Evolutionary conservation across 345 rosid species (phyloP), one percentile per base, ranked within the genome.

Genomic region (Cardamine resedifolia): DNA sequence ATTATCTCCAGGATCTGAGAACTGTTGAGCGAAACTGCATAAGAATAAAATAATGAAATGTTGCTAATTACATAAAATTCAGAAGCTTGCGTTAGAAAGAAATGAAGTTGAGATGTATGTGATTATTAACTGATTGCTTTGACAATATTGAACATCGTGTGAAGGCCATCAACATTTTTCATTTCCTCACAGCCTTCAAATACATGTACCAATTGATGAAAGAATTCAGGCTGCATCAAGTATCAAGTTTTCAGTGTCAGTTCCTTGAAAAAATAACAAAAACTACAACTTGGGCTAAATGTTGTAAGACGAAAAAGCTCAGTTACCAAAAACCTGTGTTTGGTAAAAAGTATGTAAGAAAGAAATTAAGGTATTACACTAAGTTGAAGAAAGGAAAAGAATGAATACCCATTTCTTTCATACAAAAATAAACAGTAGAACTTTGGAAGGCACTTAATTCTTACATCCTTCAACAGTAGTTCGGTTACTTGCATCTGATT

Each of bases 11-110:
- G 86, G 61, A 95, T 84, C 80, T 83, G 90, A 80, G 83, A 80
- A 75, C 82, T 91, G 71, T 89, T 91, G 69, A 95, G 86, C 69
- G 87, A 77, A 81, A 95, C 99, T 95, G 90, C 86, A 61, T 19
- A 63, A 45, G 60, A 70, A 78, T 66, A 41, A 47, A 74, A 39
- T 64, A 4, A 74, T 80, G 48, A 57, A 50, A 68, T 64, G 62
- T 33, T 30, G 60, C 10, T 45, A 28, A 51, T 52, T 31, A 51
- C 64, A 76, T 34, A 11, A 68, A 21, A 10, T 39, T 63, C 61
- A 12, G 72, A 18, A 50, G 71, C 58, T 53, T 48, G 51, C 39
- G 50, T 57, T 71, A 16, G 66, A 76, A 39, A 44, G 41, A 51
- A 41, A 58, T 23, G 19, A 67, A 20, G 53, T 49, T 20, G 69